Percentiles rank a stretch among this genome's conserved stretches.
Conservation (phyloP, 208 protist species). For the Wallacemonas sp. region DNA sequence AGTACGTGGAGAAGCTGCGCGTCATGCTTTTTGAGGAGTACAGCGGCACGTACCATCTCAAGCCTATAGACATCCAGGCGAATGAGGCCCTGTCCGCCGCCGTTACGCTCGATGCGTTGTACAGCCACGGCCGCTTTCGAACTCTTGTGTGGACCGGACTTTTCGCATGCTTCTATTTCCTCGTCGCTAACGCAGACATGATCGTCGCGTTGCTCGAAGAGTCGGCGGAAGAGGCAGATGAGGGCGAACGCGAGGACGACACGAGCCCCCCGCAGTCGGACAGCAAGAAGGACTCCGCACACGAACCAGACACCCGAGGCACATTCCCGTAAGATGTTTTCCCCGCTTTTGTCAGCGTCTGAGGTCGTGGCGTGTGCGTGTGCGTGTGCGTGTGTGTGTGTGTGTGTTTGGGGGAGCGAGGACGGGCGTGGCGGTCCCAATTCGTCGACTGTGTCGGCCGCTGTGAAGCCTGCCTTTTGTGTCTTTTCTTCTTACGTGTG, state of each 20-base stretch:
- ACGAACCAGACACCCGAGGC: neutral
- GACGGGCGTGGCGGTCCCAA: too few species aligned
- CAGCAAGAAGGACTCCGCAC: neutral
- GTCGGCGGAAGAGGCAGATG: conserved; percentile 32
- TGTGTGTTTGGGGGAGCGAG: too few species aligned
- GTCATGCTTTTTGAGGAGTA: conserved; percentile 77
- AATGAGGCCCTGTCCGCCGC: neutral
- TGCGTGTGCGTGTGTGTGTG: too few species aligned
- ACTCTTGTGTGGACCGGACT: conserved; percentile 52
- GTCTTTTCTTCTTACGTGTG: too few species aligned
- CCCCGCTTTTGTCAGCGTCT: too few species aligned
- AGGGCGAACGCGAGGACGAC: conserved; percentile 1
- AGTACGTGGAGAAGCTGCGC: conserved; percentile 77
- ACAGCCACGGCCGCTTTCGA: conserved; percentile 41
- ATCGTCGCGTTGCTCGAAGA: conserved; percentile 36
- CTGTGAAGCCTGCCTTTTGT: too few species aligned
- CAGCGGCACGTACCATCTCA: conserved; percentile 62
- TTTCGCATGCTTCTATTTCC: conserved; percentile 67
- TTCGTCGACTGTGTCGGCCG: too few species aligned
- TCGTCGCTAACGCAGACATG: conserved; percentile 60
- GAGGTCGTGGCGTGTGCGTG: too few species aligned
- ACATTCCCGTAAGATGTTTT: neutral
- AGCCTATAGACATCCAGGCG: conserved; percentile 13
- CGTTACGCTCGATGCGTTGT: conserved; percentile 38
- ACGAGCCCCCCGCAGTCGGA: neutral